Conservation (phyloP, 148 eudicot species). For the Polygonum aviculare region DNA sequence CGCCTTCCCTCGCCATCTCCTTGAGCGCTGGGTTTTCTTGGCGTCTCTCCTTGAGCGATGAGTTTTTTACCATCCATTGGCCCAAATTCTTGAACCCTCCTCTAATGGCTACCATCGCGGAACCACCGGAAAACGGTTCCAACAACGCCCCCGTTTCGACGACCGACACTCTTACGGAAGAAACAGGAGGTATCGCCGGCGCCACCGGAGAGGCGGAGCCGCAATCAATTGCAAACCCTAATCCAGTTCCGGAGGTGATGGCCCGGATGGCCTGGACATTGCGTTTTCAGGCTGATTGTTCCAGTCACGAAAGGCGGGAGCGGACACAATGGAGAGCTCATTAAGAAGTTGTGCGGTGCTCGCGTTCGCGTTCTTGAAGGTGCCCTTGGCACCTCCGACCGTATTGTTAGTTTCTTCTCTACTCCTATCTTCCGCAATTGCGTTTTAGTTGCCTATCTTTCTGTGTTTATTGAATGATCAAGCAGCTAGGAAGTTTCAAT, state of each 20-base stretch:
- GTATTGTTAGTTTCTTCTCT: conserved; percentile 27
- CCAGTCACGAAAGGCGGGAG: conserved; percentile 54
- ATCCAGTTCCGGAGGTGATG: conserved; percentile 17
- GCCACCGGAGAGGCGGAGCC: background rate
- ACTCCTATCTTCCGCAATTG: background rate
- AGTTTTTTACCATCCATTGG: background rate
- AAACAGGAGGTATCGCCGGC: background rate
- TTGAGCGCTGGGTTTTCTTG: no score
- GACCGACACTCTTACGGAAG: background rate
- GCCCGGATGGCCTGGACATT: conserved; percentile 68
- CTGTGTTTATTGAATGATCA: background rate
- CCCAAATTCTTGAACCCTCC: background rate
- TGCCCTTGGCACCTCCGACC: conserved; percentile 36
- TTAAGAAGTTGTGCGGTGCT: conserved; percentile 52
- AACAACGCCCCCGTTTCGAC: background rate
- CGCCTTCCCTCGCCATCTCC: no score
- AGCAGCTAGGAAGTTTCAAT: background rate
- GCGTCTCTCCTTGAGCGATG: no score
- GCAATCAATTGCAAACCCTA: conserved; percentile 5
- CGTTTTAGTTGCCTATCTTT: background rate
- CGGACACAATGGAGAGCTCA: conserved; percentile 55
- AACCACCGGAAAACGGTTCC: conserved; percentile 9
- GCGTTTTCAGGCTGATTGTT: conserved; percentile 41
- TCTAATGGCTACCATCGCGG: background rate
- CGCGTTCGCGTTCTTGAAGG: conserved; percentile 55